A percentile compares a stretch with the other conserved stretches of the same genome.
phyloP scores from a whole-genome alignment of 2,329 filamentous ascomycete species.

The Bipolaris oryzae region DNA sequence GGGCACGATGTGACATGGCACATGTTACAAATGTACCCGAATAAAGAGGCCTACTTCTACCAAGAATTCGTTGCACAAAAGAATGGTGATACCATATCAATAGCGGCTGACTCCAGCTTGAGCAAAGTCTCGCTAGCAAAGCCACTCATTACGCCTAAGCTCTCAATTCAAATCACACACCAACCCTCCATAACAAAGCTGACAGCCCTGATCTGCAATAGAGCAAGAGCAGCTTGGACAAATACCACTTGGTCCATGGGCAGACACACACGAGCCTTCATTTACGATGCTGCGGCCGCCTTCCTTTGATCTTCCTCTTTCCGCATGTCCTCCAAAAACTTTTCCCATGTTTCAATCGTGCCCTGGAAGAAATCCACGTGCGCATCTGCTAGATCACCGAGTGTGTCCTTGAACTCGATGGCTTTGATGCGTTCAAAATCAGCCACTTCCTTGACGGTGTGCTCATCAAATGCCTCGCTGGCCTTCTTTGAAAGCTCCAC shows the following conservation, averaged over 20 bases:
- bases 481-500: slow-evolving; percentile 87
- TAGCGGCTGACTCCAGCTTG: not conserved
- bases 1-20: too few relatives aligned
- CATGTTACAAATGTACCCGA: not conserved
- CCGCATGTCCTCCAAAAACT: slow-evolving; percentile 88
- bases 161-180: not conserved
- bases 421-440: slow-evolving; percentile 98
- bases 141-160: not conserved
- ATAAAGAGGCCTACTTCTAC: not conserved
- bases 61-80: not conserved
- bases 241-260: not conserved
- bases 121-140: not conserved
- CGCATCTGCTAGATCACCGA: slow-evolving; percentile 81
- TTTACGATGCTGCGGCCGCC: slow-evolving; percentile 29
- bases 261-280: not conserved
- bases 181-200: not conserved
- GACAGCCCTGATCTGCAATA: not conserved
- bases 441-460: slow-evolving; percentile 88
- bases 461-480: slow-evolving; percentile 92
- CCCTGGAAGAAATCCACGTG: slow-evolving; percentile 86
- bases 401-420: slow-evolving; percentile 84
- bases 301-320: slow-evolving; percentile 58
- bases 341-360: slow-evolving; percentile 84
- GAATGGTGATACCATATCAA: slow-evolving; percentile 2
- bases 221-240: not conserved